phyloP scores from a whole-genome alignment of 2,329 filamentous ascomycete genomes.

The Ophiostoma piceae region DNA sequence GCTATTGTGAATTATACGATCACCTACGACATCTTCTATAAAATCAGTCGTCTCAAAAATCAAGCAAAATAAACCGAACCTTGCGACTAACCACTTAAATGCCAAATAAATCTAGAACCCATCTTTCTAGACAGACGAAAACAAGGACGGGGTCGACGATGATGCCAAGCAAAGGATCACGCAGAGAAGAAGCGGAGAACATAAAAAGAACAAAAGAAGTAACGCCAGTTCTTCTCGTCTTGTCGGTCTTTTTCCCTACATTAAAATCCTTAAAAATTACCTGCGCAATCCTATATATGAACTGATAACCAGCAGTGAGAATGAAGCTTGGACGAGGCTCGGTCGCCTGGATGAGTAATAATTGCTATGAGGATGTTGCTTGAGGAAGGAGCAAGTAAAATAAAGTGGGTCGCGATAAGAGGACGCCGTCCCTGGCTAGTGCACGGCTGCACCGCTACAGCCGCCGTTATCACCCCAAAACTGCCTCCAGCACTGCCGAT shows the following conservation, averaged over 20 bases:
- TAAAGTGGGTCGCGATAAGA: not conserved
- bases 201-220: not conserved
- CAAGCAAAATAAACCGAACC: too few species aligned
- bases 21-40: too few species aligned
- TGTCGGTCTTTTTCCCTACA: too few species aligned
- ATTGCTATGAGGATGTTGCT: not conserved
- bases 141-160: not conserved
- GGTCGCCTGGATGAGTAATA: not conserved
- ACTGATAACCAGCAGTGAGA: not conserved
- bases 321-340: not conserved
- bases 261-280: too few species aligned
- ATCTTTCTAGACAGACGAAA: not conserved
- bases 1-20: too few species aligned
- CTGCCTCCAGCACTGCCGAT: not conserved
- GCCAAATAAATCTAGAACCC: too few species aligned
- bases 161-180: not conserved
- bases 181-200: not conserved
- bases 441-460: not conserved
- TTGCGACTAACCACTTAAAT: too few species aligned
- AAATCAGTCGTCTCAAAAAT: too few species aligned
- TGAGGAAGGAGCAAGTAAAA: constrained; percentile 3
- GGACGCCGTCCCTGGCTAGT: not conserved
- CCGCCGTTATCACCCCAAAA: not conserved
- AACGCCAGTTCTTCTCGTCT: not conserved
- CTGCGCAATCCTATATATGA: not conserved